These are phyloP conservation scores for Diaporthe aspalathi DNA, from an alignment of 2,329 filamentous ascomycete genomes.

Conservation along the genomic window DNA sequence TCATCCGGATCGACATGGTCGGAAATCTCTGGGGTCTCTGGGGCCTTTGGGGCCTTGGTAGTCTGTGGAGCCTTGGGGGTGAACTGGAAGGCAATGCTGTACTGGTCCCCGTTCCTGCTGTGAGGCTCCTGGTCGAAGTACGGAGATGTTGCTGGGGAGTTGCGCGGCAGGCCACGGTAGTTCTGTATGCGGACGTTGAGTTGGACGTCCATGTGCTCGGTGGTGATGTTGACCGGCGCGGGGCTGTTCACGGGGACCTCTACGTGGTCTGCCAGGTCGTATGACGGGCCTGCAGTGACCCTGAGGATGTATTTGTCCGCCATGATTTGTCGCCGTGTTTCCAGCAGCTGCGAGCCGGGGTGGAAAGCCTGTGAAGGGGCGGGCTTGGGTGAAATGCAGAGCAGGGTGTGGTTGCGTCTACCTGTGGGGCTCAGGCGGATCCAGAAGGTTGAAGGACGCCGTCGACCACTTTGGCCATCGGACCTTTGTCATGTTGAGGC, in stretches of 20 bases:
- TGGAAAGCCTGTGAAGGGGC: not conserved
- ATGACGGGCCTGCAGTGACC: constrained; percentile 83
- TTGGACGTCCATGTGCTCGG: constrained; percentile 71
- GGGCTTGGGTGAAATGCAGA: no score
- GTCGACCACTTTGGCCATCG: not conserved
- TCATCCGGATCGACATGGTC: constrained; percentile 42
- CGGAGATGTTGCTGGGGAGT: constrained; percentile 75
- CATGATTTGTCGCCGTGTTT: constrained; percentile 52
- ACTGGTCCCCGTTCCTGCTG: constrained; percentile 76
- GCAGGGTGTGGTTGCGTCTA: not conserved
- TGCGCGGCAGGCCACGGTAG: constrained; percentile 76
- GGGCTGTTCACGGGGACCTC: constrained; percentile 80
- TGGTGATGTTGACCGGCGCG: constrained; percentile 71
- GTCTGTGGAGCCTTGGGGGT: constrained; percentile 67
- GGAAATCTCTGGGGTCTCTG: constrained; percentile 36
- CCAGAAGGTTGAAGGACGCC: not conserved
- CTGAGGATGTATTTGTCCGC: constrained; percentile 81
- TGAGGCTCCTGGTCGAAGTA: constrained; percentile 84
- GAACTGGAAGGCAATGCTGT: constrained; percentile 85
- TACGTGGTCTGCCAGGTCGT: constrained; percentile 78
- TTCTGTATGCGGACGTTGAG: constrained; percentile 80
- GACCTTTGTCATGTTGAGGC: constrained; percentile 4
- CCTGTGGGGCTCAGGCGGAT: not conserved
- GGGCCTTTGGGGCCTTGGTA: no score
- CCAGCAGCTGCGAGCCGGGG: not conserved